Evolutionary conservation across 2,329 filamentous ascomycete genomes (phyloP), one percentile per base, ranked within the genome.

Genomic region (Colletotrichum caudatum): DNA sequence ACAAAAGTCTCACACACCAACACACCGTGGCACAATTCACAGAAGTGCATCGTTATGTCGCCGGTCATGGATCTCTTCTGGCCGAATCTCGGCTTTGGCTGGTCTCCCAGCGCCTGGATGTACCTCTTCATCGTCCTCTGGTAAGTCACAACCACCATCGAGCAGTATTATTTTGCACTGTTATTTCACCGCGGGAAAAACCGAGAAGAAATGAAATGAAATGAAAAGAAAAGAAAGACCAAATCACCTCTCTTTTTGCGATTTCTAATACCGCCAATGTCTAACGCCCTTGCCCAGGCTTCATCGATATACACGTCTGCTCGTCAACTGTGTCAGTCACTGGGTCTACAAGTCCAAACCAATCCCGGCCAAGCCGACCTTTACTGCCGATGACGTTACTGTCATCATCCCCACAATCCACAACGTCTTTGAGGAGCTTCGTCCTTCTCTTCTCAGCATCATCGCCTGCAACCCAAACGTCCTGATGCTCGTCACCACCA

Each of bases 381-480:
- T 94, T 79, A 94, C 91, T 37, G 88, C 91, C 44, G 84, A 93
- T 76, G 94, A 98, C 88, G 94, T 97, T 77, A 97, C 95, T 7
- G 94, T 98, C 74, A 93, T 98, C 76, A 93, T 98, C 73, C 95
- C 95, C 9, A 97, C 95, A 14, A 94, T 98, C 74, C 94, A 97
- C 78, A 94, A 94, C 72, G 91, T 90, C 73, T 94, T 95, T 72
- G 91, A 94, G 76, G 94, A 97, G 78, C 86, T 98, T 73, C 91
- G 91, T 64, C 90, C 92, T 71, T 97, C 94, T 23, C 88, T 98
- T 50, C 86, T 91, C 78, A 94, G 92, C 77, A 94, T 94, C 74
- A 84, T 95, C 61, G 88, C 88, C 29, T 92, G 92, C 77, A 84
- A 89, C 67, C 92, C 93, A 1, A 87, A 85, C 69, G 90, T 94